These are phyloP conservation scores for Elsinoe ampelina DNA, from an alignment of 2,329 filamentous ascomycete species.

Conservation along the genomic window DNA sequence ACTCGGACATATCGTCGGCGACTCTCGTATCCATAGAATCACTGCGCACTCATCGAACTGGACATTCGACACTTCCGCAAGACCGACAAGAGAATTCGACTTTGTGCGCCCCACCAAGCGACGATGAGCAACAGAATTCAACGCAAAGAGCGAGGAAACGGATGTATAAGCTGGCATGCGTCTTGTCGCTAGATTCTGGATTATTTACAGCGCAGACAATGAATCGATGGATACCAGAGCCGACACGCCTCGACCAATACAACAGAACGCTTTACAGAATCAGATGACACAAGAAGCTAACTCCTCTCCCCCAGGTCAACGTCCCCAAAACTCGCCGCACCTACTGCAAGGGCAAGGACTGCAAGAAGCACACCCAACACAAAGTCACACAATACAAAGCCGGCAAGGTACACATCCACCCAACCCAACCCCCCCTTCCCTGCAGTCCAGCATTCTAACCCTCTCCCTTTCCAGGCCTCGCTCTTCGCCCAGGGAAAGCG, in stretches of 20 bases:
- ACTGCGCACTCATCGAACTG: neutral
- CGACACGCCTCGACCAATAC: neutral
- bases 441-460: neutral
- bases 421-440: neutral
- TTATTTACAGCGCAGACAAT: too few relatives aligned
- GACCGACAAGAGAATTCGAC: neutral
- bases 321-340: constrained; percentile 96
- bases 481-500: constrained; percentile 98
- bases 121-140: neutral
- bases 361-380: constrained; percentile 69
- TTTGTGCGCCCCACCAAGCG: neutral
- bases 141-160: neutral
- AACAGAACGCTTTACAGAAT: neutral
- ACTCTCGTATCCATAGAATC: neutral
- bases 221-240: neutral
- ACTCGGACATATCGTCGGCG: neutral
- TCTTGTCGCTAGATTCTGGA: neutral
- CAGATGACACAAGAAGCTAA: neutral
- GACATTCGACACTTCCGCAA: neutral
- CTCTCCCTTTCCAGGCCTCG: constrained; percentile 53
- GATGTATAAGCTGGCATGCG: neutral
- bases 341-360: constrained; percentile 95
- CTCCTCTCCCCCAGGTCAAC: constrained; percentile 64
- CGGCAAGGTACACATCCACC: constrained; percentile 57
- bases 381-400: constrained; percentile 96